Base-by-base conservation (phyloP, 768 basidiomycete genomes). In the Lactarius trivialis region DNA sequence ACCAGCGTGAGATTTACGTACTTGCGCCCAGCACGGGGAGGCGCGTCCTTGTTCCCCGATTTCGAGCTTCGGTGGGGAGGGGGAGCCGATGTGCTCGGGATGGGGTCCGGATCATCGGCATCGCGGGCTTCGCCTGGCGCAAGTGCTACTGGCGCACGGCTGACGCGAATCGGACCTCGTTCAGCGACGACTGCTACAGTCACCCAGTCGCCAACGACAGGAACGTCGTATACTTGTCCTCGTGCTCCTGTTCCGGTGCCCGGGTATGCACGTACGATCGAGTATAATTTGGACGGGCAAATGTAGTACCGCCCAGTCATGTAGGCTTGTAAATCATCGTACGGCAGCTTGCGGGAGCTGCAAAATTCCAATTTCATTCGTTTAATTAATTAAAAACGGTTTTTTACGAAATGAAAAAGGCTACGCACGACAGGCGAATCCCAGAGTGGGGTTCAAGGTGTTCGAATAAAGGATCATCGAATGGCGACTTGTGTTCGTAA, bases 171-270 rank as follows among this genome's bases (percentile, higher is more conserved):
- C 7, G 86, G 87, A 3, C 93, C 87, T 24, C 93, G 84, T 72
- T 96, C 93, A 2, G 94, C 96, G 15, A 99, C 85, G 5, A 98
- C 95, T 2, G 93, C 96, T 52, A 99, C 91, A 7, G 94, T 95
- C 45, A 98, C 82, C 90, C 93, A 98, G 73, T 98, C 97, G 2
- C 91, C 91, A 7, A 84, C 82, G 1, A 98, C 86, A 11, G 96
- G 95, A 1, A 99, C 83, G 50, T 98, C 94, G 72, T 93, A 96
- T 19, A 85, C 86, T 60, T 89, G 85, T 36, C 60, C 52, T 26
- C 30, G 45, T 48, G 57, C 34, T 4, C 41, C 61, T 2, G 56
- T n/a, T 7, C 58, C 36, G 66, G 89, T 88, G 70, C 90, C 85
- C 0, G 88, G 84, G 15, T 86, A 79, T 0, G 89, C 82, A 11